Conservation (phyloP, 75 land plant genomes). For the Picea glauca region DNA sequence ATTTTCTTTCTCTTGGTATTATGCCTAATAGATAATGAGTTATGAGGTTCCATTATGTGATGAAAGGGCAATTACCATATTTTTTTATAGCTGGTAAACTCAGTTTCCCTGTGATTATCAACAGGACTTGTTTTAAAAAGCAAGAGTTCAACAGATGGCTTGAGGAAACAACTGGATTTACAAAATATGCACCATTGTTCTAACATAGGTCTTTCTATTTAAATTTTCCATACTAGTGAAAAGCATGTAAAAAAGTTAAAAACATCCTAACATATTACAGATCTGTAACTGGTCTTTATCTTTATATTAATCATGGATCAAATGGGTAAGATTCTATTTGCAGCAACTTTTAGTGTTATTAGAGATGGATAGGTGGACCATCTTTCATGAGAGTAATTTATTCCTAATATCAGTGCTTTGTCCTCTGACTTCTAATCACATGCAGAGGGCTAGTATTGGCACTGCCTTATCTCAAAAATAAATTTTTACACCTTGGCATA, state of each 20-base stretch:
- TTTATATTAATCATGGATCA: not conserved
- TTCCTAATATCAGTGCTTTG: no score
- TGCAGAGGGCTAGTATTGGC: no score
- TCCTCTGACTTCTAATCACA: no score
- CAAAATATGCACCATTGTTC: not conserved
- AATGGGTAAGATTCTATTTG: not conserved
- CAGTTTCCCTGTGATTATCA: not conserved
- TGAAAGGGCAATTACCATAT: no score
- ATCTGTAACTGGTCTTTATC: not conserved
- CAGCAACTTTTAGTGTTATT: no score
- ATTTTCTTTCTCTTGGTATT: not conserved
- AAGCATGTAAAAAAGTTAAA: not conserved
- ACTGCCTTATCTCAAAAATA: no score
- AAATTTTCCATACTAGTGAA: not conserved
- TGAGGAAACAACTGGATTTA: not conserved
- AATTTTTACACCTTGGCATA: no score
- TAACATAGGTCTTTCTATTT: not conserved
- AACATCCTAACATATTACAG: not conserved
- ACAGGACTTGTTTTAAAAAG: not conserved
- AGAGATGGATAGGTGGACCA: no score
- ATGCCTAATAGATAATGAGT: no score
- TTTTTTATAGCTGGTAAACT: no score
- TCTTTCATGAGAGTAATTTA: no score
- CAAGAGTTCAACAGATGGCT: not conserved
- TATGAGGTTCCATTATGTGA: no score